Evolutionary conservation across 192 early-diverging fungal genomes (phyloP), one percentile per base, ranked within the genome.

Genomic region (Powellomyces hirtus): DNA sequence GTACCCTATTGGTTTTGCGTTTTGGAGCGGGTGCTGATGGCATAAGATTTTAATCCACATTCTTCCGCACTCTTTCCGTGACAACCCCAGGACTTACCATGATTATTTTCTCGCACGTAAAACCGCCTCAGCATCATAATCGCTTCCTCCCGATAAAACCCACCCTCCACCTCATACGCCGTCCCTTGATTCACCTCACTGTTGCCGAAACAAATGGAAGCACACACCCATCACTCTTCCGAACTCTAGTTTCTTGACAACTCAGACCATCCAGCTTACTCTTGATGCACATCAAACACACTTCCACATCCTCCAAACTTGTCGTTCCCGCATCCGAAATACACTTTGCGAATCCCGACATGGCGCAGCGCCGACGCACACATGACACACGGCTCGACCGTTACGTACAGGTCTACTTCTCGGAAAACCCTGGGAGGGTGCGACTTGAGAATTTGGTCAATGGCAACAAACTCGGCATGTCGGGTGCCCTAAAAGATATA

Each of bases 361-460:
- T 92, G 90, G 13, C 95, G 73, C 57, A 98, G 72, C 5, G 96
- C 97, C 40, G 92, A 88, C 0, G 94, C 94, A 59, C 96, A 99
- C 97, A 98, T 99, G 4, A 99, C 81, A 72, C 97, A 99, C 0
- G 97, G 96, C 74, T 98, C 97, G 0, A 99, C 94, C 0, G 97
- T 96, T 16, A 99, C 97, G 75, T 97, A 99, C 26, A 99, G 77
- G 38, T 86, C 88, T 26, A 83, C 85, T 37, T 68, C 4, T 5
- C 31, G n/a, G 57, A 90, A 88, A 0, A 84, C 65, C 20, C 37
- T 27, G 6, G 77, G 58, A 3, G 64, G 3, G 51, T 68, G 64
- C 65, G 53, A 27, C 52, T 53, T 61, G 66, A 80, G 72, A 66
- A 98, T 90, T 37, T 83, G 73, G 72, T 97, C 92, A 24, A 98